Percentiles rank a stretch among this genome's conserved stretches.
Conservation (phyloP, 768 basidiomycete species). For the Suillus bovinus region DNA sequence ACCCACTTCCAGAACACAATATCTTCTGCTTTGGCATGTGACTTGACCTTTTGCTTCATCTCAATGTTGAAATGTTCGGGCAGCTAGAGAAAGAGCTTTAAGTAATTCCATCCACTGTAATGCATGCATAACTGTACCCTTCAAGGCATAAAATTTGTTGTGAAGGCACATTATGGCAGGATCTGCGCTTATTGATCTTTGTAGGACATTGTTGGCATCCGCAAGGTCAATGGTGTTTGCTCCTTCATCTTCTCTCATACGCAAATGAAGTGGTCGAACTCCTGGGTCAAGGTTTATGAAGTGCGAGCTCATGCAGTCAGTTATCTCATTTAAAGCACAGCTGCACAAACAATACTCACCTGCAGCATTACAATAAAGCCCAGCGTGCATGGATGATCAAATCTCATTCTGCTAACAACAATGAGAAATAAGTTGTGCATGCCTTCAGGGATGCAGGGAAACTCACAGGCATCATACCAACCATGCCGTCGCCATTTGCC, state of each 20-base stretch:
- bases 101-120: slow-evolving; percentile 4
- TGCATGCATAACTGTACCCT: slow-evolving; percentile 49
- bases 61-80: slow-evolving; percentile 96
- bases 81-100: slow-evolving; percentile 52
- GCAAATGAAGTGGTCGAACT: slow-evolving; percentile 98
- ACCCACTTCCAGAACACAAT: slow-evolving; percentile 99
- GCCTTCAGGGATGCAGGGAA: too few species aligned
- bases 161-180: slow-evolving; percentile 98
- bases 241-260: slow-evolving; percentile 94
- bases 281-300: slow-evolving; percentile 82
- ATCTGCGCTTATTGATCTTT: slow-evolving; percentile 96
- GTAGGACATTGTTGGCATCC: slow-evolving; percentile 96
- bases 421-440: slow-evolving; percentile 35
- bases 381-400: slow-evolving; percentile 24
- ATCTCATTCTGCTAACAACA: background rate
- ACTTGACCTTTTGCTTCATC: slow-evolving; percentile 96
- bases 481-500: slow-evolving; percentile 54
- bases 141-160: slow-evolving; percentile 95
- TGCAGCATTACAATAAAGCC: slow-evolving; percentile 20
- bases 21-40: slow-evolving; percentile 91
- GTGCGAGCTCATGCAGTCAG: slow-evolving; percentile 1
- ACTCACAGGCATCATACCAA: slow-evolving; percentile 63
- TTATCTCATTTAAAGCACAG: background rate
- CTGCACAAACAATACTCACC: slow-evolving; percentile 17
- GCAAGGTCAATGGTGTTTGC: slow-evolving; percentile 94